Base-by-base conservation (phyloP, 2,329 filamentous ascomycete genomes). In the Rhexocercosporidium sp. region DNA sequence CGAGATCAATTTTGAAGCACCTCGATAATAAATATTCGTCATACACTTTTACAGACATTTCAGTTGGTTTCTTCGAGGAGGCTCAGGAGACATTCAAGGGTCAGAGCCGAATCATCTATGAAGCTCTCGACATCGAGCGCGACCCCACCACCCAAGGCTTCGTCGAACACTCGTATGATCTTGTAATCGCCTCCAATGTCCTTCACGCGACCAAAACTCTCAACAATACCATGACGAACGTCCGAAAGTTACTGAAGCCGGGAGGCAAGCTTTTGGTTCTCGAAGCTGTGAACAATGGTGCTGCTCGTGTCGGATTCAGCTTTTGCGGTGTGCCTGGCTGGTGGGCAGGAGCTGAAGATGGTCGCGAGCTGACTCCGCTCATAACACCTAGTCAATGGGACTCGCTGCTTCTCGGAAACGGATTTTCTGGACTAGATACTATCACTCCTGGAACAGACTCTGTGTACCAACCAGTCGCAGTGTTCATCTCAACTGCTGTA, bases 41-140 rank as follows among this genome's bases (percentile, higher is more conserved):
- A 1, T 85, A 84, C 70, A 82, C 79, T 0, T 85, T 77, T 72
- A 84, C 83, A 0, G 82, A 84, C 65, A 78, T 83, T 14, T 79
- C 79, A 0, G 66, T 76, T 3, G 78, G 75, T 8, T 82, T 82
- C 73, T 82, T 84, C 59, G 77, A 79, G 16, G 69, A 74, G 1
- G 80, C 78, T 0, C 66, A 73, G 22, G 70, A 76, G 37, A 64
- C 62, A 4, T 75, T 78, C 67, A 59, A 7, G 44, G 65, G n/a
- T 7, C 41, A 53, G 29, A 46, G 46, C 12, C 39, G 66, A 20
- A 65, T 68, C 31, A 59, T 64, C 41, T 81, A 77, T 68, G 74
- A 75, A 31, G 73, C 71, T 0, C 73, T 81, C 0, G 69, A 73
- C 59, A 70, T 69, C 4, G 61, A 66, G 22, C 59, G 59, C 22